These are phyloP conservation scores for Murraya paniculata DNA, from an alignment of 345 rosid species.

Conservation along the genomic window DNA sequence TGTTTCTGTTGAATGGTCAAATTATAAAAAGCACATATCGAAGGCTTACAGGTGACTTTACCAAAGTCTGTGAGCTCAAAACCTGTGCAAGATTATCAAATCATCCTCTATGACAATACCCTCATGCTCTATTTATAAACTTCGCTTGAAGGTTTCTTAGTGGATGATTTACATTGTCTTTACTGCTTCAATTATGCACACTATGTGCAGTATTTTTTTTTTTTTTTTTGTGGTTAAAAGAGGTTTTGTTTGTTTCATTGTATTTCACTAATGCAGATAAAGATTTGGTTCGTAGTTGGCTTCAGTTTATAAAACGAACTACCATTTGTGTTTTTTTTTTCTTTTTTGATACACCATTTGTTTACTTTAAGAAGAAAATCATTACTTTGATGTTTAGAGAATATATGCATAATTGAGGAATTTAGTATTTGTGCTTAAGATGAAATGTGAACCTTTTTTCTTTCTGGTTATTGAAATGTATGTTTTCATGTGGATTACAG, in stretches of 20 bases:
- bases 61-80: conserved; percentile 65
- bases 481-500: background rate
- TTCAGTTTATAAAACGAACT: background rate
- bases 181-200: background rate
- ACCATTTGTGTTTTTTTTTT: no score
- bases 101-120: conserved; percentile 24
- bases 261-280: background rate
- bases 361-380: background rate
- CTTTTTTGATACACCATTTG: no score
- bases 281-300: background rate
- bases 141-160: conserved; percentile 24
- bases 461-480: background rate
- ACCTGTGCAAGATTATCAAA: conserved; percentile 60
- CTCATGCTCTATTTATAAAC: conserved; percentile 26
- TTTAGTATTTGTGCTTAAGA: background rate
- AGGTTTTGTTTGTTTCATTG: background rate
- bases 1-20: background rate
- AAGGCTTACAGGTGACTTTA: conserved; percentile 63
- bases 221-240: background rate
- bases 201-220: background rate
- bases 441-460: background rate
- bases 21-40: conserved; percentile 61
- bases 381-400: background rate
- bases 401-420: background rate
- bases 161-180: conserved; percentile 39